These are phyloP conservation scores for Debaryomyces coudertii DNA, from an alignment of 1,139 yeast species.

Conservation along the genomic window DNA sequence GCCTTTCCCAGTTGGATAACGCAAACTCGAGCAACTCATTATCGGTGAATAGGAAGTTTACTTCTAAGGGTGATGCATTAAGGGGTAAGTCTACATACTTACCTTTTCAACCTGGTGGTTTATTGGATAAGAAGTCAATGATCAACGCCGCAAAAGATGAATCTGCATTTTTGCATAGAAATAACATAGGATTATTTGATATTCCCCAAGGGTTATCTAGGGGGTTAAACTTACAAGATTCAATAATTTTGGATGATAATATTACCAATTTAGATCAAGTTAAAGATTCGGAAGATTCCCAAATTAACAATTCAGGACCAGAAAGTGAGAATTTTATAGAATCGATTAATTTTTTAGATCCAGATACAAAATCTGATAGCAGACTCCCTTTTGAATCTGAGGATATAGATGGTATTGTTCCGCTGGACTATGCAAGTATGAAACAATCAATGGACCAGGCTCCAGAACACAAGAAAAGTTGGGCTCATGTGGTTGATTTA, in stretches of 20 bases:
- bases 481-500: conserved; percentile 96
- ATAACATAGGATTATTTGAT: conserved; percentile 74
- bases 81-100: conserved; percentile 74
- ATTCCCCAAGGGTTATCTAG: conserved; percentile 81
- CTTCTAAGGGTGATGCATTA: conserved; percentile 61
- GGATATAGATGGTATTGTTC: conserved; percentile 78
- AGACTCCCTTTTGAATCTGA: conserved; percentile 33
- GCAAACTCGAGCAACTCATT: conserved; percentile 70
- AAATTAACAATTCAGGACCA: conserved; percentile 22
- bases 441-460: conserved; percentile 31
- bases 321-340: conserved; percentile 20
- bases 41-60: conserved; percentile 69
- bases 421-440: conserved; percentile 52
- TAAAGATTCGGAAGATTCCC: conserved; percentile 16
- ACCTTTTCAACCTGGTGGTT: conserved; percentile 95
- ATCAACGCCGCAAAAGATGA: conserved; percentile 32
- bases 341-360: not conserved
- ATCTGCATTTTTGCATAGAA: conserved; percentile 60
- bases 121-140: conserved; percentile 39
- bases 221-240: conserved; percentile 51
- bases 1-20: conserved; percentile 54
- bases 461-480: conserved; percentile 54
- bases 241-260: conserved; percentile 14
- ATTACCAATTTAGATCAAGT: conserved; percentile 15
- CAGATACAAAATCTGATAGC: conserved; percentile 8